Evolutionary conservation across 1,139 yeast species (phyloP).

Genomic region (Arxiozyma bovina): DNA sequence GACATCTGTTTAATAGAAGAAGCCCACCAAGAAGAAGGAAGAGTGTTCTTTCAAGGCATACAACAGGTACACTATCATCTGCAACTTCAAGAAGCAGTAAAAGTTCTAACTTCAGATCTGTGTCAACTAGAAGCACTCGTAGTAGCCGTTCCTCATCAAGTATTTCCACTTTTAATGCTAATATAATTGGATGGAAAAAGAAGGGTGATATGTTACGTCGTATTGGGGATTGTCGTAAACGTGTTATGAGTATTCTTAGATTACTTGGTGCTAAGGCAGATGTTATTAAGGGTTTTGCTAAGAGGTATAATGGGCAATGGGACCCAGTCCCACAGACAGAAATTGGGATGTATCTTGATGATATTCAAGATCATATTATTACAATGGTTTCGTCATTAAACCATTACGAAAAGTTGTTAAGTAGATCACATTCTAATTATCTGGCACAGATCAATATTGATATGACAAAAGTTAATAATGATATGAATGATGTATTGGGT

Average conservation of each 20-base stretch:
- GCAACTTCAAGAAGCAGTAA: conserved; percentile 26
- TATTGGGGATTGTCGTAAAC: conserved; percentile 88
- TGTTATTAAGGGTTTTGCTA: conserved; percentile 89
- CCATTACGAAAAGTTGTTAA: conserved; percentile 87
- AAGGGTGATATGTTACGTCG: conserved; percentile 92
- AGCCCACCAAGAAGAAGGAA: conserved; percentile 8
- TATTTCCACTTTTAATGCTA: conserved; percentile 33
- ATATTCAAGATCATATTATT: conserved; percentile 88
- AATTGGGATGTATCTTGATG: conserved; percentile 85
- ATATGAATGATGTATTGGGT: conserved; percentile 91
- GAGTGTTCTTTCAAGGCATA: conserved; percentile 12
- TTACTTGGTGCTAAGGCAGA: conserved; percentile 89
- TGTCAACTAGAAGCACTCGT: neutral
- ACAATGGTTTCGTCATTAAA: conserved; percentile 93
- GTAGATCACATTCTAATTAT: conserved; percentile 89
- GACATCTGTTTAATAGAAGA: conserved; percentile 10
- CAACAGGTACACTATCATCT: conserved; percentile 9
- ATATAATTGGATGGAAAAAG: conserved; percentile 72
- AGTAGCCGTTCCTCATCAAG: conserved; percentile 31
- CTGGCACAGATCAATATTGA: conserved; percentile 94
- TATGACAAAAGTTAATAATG: conserved; percentile 95
- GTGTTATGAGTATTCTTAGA: conserved; percentile 84
- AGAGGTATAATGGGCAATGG: conserved; percentile 79
- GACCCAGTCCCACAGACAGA: conserved; percentile 66
- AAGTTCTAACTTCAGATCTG: conserved; percentile 15